These are phyloP conservation scores for Aureobasidium vineae DNA, from an alignment of 2,329 filamentous ascomycete species.

Conservation along the genomic window DNA sequence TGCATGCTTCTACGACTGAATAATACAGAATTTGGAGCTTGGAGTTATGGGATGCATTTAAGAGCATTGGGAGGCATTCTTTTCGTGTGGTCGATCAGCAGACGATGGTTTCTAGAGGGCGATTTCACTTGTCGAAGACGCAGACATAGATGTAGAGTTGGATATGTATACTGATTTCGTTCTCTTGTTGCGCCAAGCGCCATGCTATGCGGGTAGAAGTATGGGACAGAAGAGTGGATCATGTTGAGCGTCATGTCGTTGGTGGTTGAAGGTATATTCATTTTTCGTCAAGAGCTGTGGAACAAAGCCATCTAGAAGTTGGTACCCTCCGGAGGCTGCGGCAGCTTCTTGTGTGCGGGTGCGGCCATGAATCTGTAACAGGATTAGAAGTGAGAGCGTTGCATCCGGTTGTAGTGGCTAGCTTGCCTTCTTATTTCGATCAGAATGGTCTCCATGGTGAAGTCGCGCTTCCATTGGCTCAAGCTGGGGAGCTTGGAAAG, in stretches of 20 bases:
- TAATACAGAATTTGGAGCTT: neutral
- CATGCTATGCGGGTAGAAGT: conserved; percentile 22
- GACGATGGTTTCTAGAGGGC: neutral
- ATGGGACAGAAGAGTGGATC: neutral
- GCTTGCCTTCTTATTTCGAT: conserved; percentile 76
- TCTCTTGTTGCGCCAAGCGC: conserved; percentile 19
- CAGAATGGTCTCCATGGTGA: conserved; percentile 91
- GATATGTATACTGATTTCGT: neutral
- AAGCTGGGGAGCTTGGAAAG: conserved; percentile 79
- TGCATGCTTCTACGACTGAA: neutral
- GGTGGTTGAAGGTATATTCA: neutral
- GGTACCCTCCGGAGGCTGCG: conserved; percentile 86
- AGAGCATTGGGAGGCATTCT: neutral
- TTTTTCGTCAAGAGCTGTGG: conserved; percentile 6
- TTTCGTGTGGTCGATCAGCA: neutral
- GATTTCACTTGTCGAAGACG: neutral
- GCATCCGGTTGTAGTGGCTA: neutral
- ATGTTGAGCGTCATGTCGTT: conserved; percentile 25
- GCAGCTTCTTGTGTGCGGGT: conserved; percentile 87
- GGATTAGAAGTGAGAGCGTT: conserved; percentile 1
- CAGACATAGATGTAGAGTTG: neutral
- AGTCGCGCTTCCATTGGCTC: conserved; percentile 85
- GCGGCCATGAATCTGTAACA: conserved; percentile 81
- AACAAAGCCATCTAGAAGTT: conserved; percentile 40
- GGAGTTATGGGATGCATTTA: conserved; percentile 6